Conservation (phyloP, 768 basidiomycete species). For the Suillus plorans region DNA sequence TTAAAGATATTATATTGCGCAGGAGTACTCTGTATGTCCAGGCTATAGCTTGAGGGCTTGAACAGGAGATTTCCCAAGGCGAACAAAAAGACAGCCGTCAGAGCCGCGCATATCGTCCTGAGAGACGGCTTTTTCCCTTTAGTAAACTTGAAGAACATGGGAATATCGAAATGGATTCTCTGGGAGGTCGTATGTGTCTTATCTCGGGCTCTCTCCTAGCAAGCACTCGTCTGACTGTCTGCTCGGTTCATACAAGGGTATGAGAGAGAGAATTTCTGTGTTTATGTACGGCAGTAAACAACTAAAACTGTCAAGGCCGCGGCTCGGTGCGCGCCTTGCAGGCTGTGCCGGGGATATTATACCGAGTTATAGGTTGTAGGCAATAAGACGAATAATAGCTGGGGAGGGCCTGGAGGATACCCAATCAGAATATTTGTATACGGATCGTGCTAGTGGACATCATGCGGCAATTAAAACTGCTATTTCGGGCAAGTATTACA, state of each 20-base stretch:
- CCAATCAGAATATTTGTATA: neutral
- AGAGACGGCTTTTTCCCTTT: neutral
- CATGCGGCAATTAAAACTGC: no score
- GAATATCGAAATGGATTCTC: neutral
- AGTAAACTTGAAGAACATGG: neutral
- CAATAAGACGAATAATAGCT: no score
- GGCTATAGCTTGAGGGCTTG: neutral
- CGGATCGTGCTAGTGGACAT: neutral
- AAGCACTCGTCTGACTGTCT: conserved; percentile 6
- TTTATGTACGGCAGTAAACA: no score
- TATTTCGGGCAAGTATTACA: no score
- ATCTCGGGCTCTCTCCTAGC: neutral
- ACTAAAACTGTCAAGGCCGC: no score
- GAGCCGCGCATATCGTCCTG: conserved; percentile 12
- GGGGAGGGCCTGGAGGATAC: neutral
- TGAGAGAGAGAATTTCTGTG: neutral
- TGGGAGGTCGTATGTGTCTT: neutral
- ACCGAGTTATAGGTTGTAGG: no score
- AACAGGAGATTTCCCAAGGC: conserved; percentile 11
- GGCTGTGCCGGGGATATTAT: no score
- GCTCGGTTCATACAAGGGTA: conserved; percentile 3
- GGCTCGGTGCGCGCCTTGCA: no score
- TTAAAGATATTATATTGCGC: neutral
- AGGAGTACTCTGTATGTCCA: neutral
- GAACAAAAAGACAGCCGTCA: conserved; percentile 29